Conservation (phyloP, 1,139 yeast genomes). For the Geotrichum histeridarum region DNA sequence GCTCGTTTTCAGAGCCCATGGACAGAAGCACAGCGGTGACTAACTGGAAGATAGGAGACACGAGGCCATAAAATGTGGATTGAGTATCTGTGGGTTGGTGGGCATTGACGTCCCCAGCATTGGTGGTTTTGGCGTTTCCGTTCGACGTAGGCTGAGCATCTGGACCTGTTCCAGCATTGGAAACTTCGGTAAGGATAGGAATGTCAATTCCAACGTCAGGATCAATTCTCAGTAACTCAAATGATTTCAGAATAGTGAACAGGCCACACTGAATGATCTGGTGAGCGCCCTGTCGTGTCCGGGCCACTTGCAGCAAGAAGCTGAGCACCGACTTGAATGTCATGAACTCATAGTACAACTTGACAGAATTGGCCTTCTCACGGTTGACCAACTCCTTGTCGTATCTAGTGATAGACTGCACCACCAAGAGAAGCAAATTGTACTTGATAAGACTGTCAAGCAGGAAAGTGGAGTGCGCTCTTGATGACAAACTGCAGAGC, state of each 20-base stretch:
- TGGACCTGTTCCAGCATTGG: constrained; percentile 5
- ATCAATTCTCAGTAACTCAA: constrained; percentile 59
- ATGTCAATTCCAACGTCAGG: constrained; percentile 71
- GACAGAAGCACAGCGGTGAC: constrained; percentile 63
- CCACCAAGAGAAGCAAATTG: constrained; percentile 59
- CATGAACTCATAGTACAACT: constrained; percentile 55
- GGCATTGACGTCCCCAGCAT: neutral
- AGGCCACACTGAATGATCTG: constrained; percentile 67
- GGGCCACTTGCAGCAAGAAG: constrained; percentile 68
- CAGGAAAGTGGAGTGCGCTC: constrained; percentile 50
- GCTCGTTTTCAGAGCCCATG: constrained; percentile 72
- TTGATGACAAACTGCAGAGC: constrained; percentile 53
- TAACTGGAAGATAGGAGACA: constrained; percentile 75
- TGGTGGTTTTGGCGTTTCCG: neutral
- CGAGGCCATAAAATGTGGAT: constrained; percentile 52
- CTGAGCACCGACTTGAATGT: constrained; percentile 69
- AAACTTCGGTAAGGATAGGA: constrained; percentile 17
- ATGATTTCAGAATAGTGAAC: constrained; percentile 55
- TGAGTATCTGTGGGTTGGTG: constrained; percentile 18
- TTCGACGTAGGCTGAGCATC: neutral
- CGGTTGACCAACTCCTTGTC: constrained; percentile 51
- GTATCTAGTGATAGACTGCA: constrained; percentile 53
- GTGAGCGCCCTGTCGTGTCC: constrained; percentile 70
- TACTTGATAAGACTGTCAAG: constrained; percentile 57
- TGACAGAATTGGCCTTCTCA: constrained; percentile 25